These are phyloP conservation scores for Cydonia oblonga DNA, from an alignment of 331 rosid species.

Conservation along the genomic window DNA sequence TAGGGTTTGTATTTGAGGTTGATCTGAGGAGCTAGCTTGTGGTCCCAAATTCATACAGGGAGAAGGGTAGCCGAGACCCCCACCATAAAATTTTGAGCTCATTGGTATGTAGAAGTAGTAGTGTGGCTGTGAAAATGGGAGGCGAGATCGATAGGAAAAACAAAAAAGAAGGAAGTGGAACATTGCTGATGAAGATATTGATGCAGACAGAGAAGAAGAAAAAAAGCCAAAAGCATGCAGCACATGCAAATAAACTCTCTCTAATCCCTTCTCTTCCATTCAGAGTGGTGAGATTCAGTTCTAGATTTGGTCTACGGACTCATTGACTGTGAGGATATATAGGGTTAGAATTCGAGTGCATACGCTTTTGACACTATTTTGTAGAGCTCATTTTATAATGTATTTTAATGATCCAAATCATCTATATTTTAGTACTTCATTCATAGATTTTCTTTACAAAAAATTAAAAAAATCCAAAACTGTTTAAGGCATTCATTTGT, in stretches of 20 bases:
- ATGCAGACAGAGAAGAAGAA: neutral
- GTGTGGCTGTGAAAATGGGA: neutral
- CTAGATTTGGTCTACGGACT: neutral
- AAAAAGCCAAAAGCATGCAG: slow-evolving; percentile 8
- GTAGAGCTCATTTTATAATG: too few species aligned
- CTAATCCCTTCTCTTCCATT: slow-evolving; percentile 11
- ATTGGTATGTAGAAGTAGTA: neutral
- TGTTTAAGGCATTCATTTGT: too few species aligned
- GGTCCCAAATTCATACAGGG: slow-evolving; percentile 19
- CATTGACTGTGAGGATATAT: neutral
- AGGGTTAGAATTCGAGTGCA: too few species aligned
- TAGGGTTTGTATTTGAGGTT: neutral
- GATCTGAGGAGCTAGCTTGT: neutral
- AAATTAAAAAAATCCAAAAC: too few species aligned
- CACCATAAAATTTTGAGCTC: slow-evolving; percentile 23
- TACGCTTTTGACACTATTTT: too few species aligned
- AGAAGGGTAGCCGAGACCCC: neutral
- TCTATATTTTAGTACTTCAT: too few species aligned
- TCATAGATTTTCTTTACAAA: too few species aligned
- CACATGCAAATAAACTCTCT: slow-evolving; percentile 23
- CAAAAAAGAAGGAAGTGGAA: neutral
- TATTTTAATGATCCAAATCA: too few species aligned
- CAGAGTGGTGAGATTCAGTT: neutral
- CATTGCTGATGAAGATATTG: slow-evolving; percentile 1
- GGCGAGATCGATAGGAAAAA: slow-evolving; percentile 11